phyloP scores from a whole-genome alignment of 1,284 basidiomycete genomes.

The Tylopilus orsonianus region DNA sequence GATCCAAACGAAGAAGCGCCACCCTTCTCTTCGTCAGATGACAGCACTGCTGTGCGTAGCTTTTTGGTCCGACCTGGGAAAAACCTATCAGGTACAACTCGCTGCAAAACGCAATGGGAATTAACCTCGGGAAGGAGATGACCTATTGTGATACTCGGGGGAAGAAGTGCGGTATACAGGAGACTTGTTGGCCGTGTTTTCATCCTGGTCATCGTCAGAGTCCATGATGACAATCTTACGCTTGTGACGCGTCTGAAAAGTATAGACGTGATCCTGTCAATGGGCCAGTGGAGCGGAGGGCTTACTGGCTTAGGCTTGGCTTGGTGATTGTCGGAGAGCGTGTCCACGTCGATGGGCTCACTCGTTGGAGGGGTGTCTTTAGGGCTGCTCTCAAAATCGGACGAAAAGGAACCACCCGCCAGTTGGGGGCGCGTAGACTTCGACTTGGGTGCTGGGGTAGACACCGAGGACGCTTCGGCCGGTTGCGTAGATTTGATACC shows the following conservation, averaged over 20 bases:
- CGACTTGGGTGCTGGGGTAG: constrained; percentile 40
- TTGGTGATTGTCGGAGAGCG: constrained; percentile 51
- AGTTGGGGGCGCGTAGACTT: constrained; percentile 26
- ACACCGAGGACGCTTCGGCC: constrained; percentile 27
- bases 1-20: constrained; percentile 51
- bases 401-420: constrained; percentile 46
- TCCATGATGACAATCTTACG: constrained; percentile 69
- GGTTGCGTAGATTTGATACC: constrained; percentile 25
- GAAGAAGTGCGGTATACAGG: constrained; percentile 28
- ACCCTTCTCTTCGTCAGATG: constrained; percentile 45
- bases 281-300: neutral
- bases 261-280: constrained; percentile 3
- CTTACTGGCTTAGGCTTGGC: constrained; percentile 23
- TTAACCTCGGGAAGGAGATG: constrained; percentile 31
- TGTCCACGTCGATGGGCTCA: constrained; percentile 72
- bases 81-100: constrained; percentile 10
- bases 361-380: constrained; percentile 71
- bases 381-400: constrained; percentile 47
- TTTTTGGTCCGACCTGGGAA: constrained; percentile 47
- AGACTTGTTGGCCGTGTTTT: constrained; percentile 16
- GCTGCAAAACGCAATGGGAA: constrained; percentile 21
- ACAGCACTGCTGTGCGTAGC: constrained; percentile 44
- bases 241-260: constrained; percentile 44
- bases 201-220: constrained; percentile 66
- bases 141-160: constrained; percentile 22